phyloP scores from a whole-genome alignment of 2,329 filamentous ascomycete species.

The Fusarium ramigenum region DNA sequence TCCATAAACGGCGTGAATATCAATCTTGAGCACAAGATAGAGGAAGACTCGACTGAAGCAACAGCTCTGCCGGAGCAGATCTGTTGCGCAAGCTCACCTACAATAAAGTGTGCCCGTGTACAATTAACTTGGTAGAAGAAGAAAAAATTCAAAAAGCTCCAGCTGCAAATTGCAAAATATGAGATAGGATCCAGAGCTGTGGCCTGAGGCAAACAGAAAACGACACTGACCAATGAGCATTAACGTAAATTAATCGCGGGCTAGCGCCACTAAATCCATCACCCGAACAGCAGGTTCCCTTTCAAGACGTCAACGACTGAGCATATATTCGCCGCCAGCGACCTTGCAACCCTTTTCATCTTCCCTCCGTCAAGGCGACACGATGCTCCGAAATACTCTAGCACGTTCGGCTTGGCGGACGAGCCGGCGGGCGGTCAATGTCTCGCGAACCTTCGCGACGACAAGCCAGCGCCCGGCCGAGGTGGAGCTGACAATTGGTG shows the following conservation, averaged over 20 bases:
- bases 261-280: constrained; percentile 53
- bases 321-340: constrained; percentile 49
- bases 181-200: constrained; percentile 7
- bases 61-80: constrained; percentile 49
- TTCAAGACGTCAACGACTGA: constrained; percentile 54
- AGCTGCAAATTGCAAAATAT: constrained; percentile 35
- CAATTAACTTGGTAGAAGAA: constrained; percentile 63
- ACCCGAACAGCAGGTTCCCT: constrained; percentile 51
- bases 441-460: constrained; percentile 83
- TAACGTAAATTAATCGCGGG: constrained; percentile 56
- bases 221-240: constrained; percentile 52
- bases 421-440: constrained; percentile 65
- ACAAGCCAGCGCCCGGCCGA: constrained; percentile 83
- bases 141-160: constrained; percentile 33
- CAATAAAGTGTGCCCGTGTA: constrained; percentile 77
- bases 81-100: constrained; percentile 70
- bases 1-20: constrained; percentile 75
- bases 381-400: constrained; percentile 75
- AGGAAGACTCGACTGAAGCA: constrained; percentile 71
- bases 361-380: constrained; percentile 66
- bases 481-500: constrained; percentile 96
- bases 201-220: constrained; percentile 52
- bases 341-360: constrained; percentile 50
- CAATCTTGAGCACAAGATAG: constrained; percentile 77
- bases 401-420: constrained; percentile 75